phyloP scores from a whole-genome alignment of 495 filamentous ascomycete genomes.

The Jackrogersella multiformis region DNA sequence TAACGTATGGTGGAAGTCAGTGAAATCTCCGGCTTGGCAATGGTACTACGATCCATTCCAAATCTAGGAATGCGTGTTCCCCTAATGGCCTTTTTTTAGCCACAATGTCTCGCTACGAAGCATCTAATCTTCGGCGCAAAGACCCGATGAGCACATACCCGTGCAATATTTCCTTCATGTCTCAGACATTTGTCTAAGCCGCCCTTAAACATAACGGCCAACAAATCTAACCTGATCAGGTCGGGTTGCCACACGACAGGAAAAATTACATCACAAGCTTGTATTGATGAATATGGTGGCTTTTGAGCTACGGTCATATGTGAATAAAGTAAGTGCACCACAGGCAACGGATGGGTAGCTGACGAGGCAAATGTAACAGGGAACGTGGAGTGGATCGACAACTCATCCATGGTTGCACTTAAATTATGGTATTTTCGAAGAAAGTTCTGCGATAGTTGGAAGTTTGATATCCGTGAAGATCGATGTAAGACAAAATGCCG shows the following conservation, averaged over 20 bases:
- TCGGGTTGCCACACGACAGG: too few relatives aligned
- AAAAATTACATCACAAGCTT: slow-evolving; percentile 4
- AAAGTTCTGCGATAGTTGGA: slow-evolving; percentile 16
- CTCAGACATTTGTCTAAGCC: slow-evolving; percentile 30
- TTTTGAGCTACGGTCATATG: not conserved
- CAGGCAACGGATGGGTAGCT: slow-evolving; percentile 15
- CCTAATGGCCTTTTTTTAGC: slow-evolving; percentile 17
- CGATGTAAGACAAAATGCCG: slow-evolving; percentile 22
- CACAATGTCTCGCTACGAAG: slow-evolving; percentile 28
- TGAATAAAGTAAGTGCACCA: slow-evolving; percentile 6
- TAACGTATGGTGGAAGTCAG: slow-evolving; percentile 34
- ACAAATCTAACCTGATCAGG: not conserved
- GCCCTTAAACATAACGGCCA: slow-evolving; percentile 14
- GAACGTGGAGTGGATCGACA: not conserved
- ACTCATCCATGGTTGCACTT: slow-evolving; percentile 5
- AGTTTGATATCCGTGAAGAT: not conserved
- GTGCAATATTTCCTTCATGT: slow-evolving; percentile 12
- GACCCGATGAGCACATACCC: slow-evolving; percentile 29
- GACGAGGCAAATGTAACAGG: slow-evolving; percentile 25
- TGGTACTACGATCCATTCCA: slow-evolving; percentile 34
- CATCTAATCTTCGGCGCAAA: slow-evolving; percentile 26
- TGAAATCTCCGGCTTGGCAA: slow-evolving; percentile 41
- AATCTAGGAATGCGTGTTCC: slow-evolving; percentile 34
- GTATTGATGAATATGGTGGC: slow-evolving; percentile 5
- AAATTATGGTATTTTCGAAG: slow-evolving; percentile 6